These are phyloP conservation scores for Paecilomyces fulvus DNA, from an alignment of 2,329 filamentous ascomycete species.

Conservation along the genomic window DNA sequence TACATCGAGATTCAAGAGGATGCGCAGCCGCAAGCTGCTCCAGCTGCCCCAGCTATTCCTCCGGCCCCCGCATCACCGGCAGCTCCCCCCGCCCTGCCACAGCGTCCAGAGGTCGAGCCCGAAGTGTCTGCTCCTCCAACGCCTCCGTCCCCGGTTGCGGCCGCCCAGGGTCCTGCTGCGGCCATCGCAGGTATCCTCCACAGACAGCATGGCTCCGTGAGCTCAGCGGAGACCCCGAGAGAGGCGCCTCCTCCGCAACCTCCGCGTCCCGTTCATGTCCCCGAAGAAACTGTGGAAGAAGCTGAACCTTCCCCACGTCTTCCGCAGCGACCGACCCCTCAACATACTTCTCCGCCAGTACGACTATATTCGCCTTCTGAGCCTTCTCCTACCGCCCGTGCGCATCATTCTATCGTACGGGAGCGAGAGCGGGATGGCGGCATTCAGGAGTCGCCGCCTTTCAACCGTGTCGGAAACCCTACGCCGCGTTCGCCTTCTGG, in stretches of 20 bases:
- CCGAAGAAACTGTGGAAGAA: conserved; percentile 60
- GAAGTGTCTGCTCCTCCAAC: conserved; percentile 10
- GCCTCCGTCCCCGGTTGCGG: conserved; percentile 32
- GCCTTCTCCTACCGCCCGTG: conserved; percentile 38
- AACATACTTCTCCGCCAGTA: conserved; percentile 47
- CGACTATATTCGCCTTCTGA: conserved; percentile 52
- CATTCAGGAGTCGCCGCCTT: conserved; percentile 47
- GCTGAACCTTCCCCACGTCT: conserved; percentile 51
- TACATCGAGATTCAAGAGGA: conserved; percentile 69
- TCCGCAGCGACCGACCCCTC: conserved; percentile 54
- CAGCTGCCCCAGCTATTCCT: conserved; percentile 37
- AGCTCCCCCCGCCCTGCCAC: conserved; percentile 33
- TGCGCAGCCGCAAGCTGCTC: neutral
- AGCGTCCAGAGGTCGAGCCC: conserved; percentile 21
- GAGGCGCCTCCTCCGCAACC: conserved; percentile 26
- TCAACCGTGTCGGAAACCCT: conserved; percentile 43
- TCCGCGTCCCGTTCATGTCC: conserved; percentile 40
- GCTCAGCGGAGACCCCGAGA: conserved; percentile 20
- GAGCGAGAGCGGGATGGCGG: conserved; percentile 30
- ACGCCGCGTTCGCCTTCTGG: conserved; percentile 60
- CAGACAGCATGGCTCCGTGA: conserved; percentile 26
- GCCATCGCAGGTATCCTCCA: conserved; percentile 45
- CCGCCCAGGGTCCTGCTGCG: conserved; percentile 47
- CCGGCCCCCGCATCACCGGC: conserved; percentile 29
- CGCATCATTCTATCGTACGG: conserved; percentile 15